These are phyloP conservation scores for Alternaria ethzedia DNA, from an alignment of 2,329 filamentous ascomycete genomes.

Conservation along the genomic window DNA sequence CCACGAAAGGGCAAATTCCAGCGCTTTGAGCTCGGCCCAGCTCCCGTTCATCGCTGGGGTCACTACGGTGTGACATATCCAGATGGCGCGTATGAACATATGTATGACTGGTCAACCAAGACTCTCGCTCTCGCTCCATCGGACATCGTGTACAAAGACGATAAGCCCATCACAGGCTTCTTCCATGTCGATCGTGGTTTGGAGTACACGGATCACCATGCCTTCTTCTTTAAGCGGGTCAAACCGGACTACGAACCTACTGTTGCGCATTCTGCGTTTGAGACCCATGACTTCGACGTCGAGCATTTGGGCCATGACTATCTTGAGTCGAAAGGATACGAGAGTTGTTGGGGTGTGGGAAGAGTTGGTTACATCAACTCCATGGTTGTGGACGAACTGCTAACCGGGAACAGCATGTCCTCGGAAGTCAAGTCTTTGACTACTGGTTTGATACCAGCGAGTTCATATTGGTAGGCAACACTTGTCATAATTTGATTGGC, in stretches of 20 bases:
- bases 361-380: background rate
- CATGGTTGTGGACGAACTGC: background rate
- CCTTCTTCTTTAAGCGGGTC: conserved; percentile 48
- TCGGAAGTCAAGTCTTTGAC: conserved; percentile 73
- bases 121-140: conserved; percentile 50
- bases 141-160: conserved; percentile 43
- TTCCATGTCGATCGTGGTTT: conserved; percentile 56
- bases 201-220: conserved; percentile 44
- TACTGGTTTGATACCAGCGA: conserved; percentile 59
- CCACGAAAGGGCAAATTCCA: conserved; percentile 59
- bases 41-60: conserved; percentile 53
- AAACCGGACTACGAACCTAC: conserved; percentile 1
- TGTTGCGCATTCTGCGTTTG: conserved; percentile 70
- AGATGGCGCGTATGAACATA: conserved; percentile 22
- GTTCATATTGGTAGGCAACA: conserved; percentile 7
- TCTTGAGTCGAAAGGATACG: conserved; percentile 65
- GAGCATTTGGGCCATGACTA: conserved; percentile 71
- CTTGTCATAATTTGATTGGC: background rate
- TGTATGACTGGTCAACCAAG: conserved; percentile 48
- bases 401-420: conserved; percentile 55
- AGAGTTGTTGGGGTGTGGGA: conserved; percentile 70
- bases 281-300: conserved; percentile 71
- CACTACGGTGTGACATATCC: conserved; percentile 47
- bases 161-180: conserved; percentile 48
- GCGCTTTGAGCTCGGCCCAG: conserved; percentile 55